These are phyloP conservation scores for Cystobasidium tubakii DNA, from an alignment of 768 basidiomycete genomes.

Conservation along the genomic window DNA sequence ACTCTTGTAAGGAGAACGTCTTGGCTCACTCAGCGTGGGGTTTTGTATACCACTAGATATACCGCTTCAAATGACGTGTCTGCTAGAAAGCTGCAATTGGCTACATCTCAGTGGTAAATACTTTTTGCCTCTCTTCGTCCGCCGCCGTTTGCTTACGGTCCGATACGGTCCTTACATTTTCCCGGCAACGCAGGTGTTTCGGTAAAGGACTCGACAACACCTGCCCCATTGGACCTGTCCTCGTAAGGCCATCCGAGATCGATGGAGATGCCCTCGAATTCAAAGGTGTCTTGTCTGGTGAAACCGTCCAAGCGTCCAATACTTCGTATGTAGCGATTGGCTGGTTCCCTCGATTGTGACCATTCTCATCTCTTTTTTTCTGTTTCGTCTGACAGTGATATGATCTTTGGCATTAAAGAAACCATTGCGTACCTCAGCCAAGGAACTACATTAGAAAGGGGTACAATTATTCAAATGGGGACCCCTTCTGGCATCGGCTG, in stretches of 20 bases:
- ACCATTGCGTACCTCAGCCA: slow-evolving; percentile 50
- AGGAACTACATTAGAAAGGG: slow-evolving; percentile 50
- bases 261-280: slow-evolving; percentile 43
- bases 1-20: too few relatives aligned
- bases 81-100: slow-evolving; percentile 47
- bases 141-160: not conserved
- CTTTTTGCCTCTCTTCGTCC: not conserved
- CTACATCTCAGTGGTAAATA: slow-evolving; percentile 12
- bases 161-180: too few relatives aligned
- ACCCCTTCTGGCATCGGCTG: slow-evolving; percentile 41
- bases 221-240: slow-evolving; percentile 47
- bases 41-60: too few relatives aligned
- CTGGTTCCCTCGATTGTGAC: too few relatives aligned
- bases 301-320: slow-evolving; percentile 46
- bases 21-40: too few relatives aligned
- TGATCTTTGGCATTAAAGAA: slow-evolving; percentile 50
- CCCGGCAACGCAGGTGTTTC: slow-evolving; percentile 40
- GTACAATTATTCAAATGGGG: slow-evolving; percentile 51
- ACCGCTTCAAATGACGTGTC: slow-evolving; percentile 50
- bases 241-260: slow-evolving; percentile 44
- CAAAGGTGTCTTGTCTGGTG: slow-evolving; percentile 44
- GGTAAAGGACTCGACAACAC: slow-evolving; percentile 47
- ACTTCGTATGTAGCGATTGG: slow-evolving; percentile 48
- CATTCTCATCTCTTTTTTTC: too few relatives aligned
- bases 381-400: too few relatives aligned